Base-by-base conservation (phyloP, 2,329 filamentous ascomycete species). In the Thelonectria blattea region DNA sequence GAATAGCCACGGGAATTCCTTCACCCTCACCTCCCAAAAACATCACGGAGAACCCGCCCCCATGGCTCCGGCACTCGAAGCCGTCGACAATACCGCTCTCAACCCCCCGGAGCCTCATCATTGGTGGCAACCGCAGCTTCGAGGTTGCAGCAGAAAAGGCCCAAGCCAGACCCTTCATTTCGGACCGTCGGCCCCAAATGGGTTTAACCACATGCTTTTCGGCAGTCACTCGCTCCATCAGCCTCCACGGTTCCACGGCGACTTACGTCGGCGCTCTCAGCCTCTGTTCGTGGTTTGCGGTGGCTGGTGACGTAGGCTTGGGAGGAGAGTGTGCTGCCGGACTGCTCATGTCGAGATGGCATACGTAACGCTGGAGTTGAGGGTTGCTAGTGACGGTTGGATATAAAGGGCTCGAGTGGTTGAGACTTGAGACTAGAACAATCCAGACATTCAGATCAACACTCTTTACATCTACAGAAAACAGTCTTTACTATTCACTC, bases 261-360 rank as follows among this genome's bases (percentile, higher is more conserved):
- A 53, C n/a, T 32, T 20, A 37, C 41, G 41, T 45, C 41, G 30
- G 45, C 22, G n/a, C 30, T 17, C 46, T 56, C 34, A 49, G 46
- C 53, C 34, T 56, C 53, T 39, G n/a, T 32, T 27, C 17, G 42
- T 43, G 49, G 34, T 10, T 42, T 20, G 27, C 32, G 15, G 49
- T 50, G 46, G 53, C 39, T 49, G 53, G 45, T 56, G 47, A 56
- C 53, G 53, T 56, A 50, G 32, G 52, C 34, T 34, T 22, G 52
- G 43, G 3, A 27, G 18, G 20, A 8, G 45, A 39, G 32, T n/a
- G 24, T 15, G 45, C 17, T 17, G 37, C 37, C n/a, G 53, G 46
- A 4, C 45, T 34, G 27, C 46, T 34, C 14, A 24, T 18, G 20
- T 11, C 32, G 53, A 34, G 53, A 42, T 46, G 42, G 47, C 37